phyloP scores from a whole-genome alignment of 768 basidiomycete genomes.

The Mrakia hoshinonis region DNA sequence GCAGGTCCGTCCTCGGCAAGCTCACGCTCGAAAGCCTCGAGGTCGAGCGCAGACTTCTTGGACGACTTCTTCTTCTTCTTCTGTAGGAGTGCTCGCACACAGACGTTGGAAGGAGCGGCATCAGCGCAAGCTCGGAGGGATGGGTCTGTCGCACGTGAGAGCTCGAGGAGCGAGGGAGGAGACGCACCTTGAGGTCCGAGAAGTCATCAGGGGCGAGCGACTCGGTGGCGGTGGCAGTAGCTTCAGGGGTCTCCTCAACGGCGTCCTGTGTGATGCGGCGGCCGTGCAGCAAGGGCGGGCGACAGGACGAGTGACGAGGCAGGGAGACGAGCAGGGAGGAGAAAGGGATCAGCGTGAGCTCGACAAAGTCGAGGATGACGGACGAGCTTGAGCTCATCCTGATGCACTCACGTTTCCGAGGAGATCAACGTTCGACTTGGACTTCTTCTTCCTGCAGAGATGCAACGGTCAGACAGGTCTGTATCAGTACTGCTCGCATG shows the following conservation, averaged over 20 bases:
- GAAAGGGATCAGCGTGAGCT: slow-evolving; percentile 1
- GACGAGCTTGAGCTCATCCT: not conserved
- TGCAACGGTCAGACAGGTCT: not conserved
- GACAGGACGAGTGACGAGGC: not conserved
- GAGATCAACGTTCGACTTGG: slow-evolving; percentile 42
- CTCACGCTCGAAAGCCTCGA: slow-evolving; percentile 93
- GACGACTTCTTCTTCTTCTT: slow-evolving; percentile 45
- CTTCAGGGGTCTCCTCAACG: slow-evolving; percentile 31
- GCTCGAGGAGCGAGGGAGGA: slow-evolving; percentile 9
- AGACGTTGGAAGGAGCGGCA: not conserved
- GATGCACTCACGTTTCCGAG: slow-evolving; percentile 19
- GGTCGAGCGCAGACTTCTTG: slow-evolving; percentile 79
- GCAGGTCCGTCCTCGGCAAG: slow-evolving; percentile 58
- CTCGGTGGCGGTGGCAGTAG: slow-evolving; percentile 25
- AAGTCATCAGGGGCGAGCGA: slow-evolving; percentile 30
- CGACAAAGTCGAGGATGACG: not conserved
- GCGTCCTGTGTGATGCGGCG: slow-evolving; percentile 31
- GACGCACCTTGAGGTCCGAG: slow-evolving; percentile 32
- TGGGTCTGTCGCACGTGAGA: slow-evolving; percentile 33
- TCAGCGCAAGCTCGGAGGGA: not conserved
- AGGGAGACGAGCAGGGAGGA: slow-evolving; percentile 1
- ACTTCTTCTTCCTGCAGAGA: slow-evolving; percentile 38
- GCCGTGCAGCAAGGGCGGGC: slow-evolving; percentile 1
- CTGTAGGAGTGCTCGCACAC: slow-evolving; percentile 29
- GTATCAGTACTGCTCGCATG: not conserved